Conservation (phyloP, 2,329 filamentous ascomycete genomes). For the Emydomyces testavorans region DNA sequence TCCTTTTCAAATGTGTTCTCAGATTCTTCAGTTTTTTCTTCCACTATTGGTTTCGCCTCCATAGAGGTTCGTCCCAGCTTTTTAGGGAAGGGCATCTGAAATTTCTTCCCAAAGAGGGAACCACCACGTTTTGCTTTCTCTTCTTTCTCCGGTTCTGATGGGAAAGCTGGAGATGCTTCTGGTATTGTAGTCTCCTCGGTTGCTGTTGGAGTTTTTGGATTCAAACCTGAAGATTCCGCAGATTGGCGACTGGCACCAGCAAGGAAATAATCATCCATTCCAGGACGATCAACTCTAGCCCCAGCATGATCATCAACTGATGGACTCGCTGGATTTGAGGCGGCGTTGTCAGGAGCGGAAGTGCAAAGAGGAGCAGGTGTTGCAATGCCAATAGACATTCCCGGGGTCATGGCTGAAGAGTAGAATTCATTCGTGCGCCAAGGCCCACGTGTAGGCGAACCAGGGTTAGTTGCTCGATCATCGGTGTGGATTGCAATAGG, state of each 20-base stretch:
- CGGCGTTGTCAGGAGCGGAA: conserved; percentile 21
- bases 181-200: conserved; percentile 13
- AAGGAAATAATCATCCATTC: conserved; percentile 16
- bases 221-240: conserved; percentile 20
- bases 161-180: not conserved
- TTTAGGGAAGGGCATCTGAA: conserved; percentile 65
- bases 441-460: conserved; percentile 40
- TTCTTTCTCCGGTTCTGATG: conserved; percentile 37
- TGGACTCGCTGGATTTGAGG: conserved; percentile 26
- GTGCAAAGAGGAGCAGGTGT: conserved; percentile 43
- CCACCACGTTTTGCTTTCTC: conserved; percentile 44
- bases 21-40: conserved; percentile 57
- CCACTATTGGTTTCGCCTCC: conserved; percentile 59
- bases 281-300: conserved; percentile 1
- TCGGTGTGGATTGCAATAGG: conserved; percentile 9
- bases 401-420: conserved; percentile 56
- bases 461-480: not conserved
- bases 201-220: conserved; percentile 26
- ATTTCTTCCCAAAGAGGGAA: conserved; percentile 70
- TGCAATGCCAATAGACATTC: conserved; percentile 64
- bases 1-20: conserved; percentile 26
- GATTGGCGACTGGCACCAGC: conserved; percentile 14
- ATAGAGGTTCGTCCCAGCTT: conserved; percentile 60
- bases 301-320: conserved; percentile 23
- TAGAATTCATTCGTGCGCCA: conserved; percentile 52